phyloP scores from a whole-genome alignment of 306 rosid genomes.

The Pyrus pyrifolia region DNA sequence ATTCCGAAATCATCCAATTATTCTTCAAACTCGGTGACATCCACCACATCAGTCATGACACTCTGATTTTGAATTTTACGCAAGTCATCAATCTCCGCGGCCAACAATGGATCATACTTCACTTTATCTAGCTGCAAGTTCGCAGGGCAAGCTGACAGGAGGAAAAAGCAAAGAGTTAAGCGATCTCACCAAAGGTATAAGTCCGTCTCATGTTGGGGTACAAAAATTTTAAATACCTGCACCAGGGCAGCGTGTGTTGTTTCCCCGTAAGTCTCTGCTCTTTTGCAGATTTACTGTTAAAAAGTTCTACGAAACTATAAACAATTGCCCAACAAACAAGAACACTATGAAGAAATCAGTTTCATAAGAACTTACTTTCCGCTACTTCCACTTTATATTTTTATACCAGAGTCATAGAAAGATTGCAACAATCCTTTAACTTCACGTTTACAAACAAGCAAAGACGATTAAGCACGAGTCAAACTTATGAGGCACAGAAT shows the following conservation, averaged over 20 bases:
- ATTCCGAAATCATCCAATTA: slow-evolving; percentile 10
- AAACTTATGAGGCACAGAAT: neutral
- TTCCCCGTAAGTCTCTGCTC: slow-evolving; percentile 22
- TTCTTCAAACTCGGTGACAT: slow-evolving; percentile 58
- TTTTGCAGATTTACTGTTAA: neutral
- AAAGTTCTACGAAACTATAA: neutral
- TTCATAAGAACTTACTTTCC: neutral
- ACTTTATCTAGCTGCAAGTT: slow-evolving; percentile 35
- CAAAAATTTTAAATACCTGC: slow-evolving; percentile 43
- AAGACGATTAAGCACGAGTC: neutral
- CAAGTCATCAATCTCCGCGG: slow-evolving; percentile 63
- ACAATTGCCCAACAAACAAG: neutral
- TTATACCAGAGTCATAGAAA: neutral
- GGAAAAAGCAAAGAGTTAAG: slow-evolving; percentile 11
- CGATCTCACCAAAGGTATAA: neutral
- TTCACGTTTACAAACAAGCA: neutral
- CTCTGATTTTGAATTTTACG: slow-evolving; percentile 39
- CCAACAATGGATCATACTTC: slow-evolving; percentile 51
- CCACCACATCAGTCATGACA: slow-evolving; percentile 28
- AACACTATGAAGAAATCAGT: neutral
- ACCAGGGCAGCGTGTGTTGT: slow-evolving; percentile 50
- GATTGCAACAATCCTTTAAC: neutral
- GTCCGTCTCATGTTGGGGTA: neutral
- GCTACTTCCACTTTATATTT: neutral
- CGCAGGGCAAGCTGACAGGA: slow-evolving; percentile 64